A percentile compares a stretch with the other conserved stretches of the same genome.
phyloP scores from a whole-genome alignment of 768 basidiomycete genomes.

The Xanthoconium stramineum region DNA sequence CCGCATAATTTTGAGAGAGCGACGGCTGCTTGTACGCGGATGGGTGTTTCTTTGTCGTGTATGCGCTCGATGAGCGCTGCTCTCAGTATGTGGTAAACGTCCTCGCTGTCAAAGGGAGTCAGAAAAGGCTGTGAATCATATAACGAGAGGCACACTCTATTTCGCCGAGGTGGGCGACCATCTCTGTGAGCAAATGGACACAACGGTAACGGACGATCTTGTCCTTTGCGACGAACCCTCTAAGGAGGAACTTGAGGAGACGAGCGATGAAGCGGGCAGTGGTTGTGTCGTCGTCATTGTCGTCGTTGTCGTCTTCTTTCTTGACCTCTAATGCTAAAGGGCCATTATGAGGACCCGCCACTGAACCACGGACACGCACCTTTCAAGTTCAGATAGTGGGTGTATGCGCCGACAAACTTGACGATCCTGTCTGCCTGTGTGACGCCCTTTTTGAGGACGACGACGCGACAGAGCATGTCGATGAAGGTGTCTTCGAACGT shows the following conservation, averaged over 20 bases:
- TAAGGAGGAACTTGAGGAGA: slow-evolving; percentile 68
- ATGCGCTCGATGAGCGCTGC: slow-evolving; percentile 65
- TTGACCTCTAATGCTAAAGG: slow-evolving; percentile 36
- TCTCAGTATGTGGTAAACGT: slow-evolving; percentile 64
- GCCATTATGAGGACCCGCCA: neutral
- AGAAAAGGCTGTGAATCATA: neutral
- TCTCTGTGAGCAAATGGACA: slow-evolving; percentile 71
- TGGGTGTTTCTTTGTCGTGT: slow-evolving; percentile 71
- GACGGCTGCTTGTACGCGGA: slow-evolving; percentile 78
- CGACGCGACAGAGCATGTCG: slow-evolving; percentile 52
- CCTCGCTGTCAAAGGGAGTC: slow-evolving; percentile 52
- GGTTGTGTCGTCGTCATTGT: slow-evolving; percentile 64
- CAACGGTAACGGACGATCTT: slow-evolving; percentile 82
- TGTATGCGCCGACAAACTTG: slow-evolving; percentile 81
- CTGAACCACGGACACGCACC: slow-evolving; percentile 40
- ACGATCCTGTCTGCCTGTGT: slow-evolving; percentile 69
- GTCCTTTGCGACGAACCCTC: slow-evolving; percentile 82
- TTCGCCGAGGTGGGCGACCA: slow-evolving; percentile 77
- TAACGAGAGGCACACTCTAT: slow-evolving; percentile 61
- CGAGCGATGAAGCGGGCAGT: slow-evolving; percentile 65
- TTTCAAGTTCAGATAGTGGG: slow-evolving; percentile 72
- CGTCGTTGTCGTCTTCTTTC: slow-evolving; percentile 39
- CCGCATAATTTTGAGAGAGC: slow-evolving; percentile 75
- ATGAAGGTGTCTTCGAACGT: slow-evolving; percentile 69
- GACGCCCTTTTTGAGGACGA: slow-evolving; percentile 80